These are phyloP conservation scores for Poa annua DNA, from an alignment of 176 grass and related monocot genomes.

Conservation along the genomic window DNA sequence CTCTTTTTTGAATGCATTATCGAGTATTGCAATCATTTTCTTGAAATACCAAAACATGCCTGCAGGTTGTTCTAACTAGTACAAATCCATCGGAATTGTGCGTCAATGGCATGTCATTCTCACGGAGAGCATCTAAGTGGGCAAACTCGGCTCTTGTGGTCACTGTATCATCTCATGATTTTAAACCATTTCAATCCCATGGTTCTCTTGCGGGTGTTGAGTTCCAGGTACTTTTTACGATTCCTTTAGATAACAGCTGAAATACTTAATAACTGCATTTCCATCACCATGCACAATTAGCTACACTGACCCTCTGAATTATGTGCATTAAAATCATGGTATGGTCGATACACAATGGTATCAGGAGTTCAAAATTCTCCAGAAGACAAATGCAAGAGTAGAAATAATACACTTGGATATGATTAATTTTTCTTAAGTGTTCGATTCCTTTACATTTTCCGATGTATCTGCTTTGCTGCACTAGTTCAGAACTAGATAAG, in stretches of 20 bases:
- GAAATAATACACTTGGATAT: not conserved
- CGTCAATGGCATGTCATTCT: constrained; percentile 99
- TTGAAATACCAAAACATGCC: constrained; percentile 34
- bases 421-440: constrained; percentile 10
- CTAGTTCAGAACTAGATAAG: not conserved
- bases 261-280: constrained; percentile 35
- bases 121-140: constrained; percentile 86
- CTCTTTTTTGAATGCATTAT: not conserved
- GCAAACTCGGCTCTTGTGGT: constrained; percentile 95
- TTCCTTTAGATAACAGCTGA: constrained; percentile 12
- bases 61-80: constrained; percentile 95
- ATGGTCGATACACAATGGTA: not conserved
- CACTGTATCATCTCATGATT: constrained; percentile 86
- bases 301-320: constrained; percentile 19
- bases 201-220: constrained; percentile 92
- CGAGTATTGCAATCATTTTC: constrained; percentile 19
- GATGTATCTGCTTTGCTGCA: not conserved
- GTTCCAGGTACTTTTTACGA: constrained; percentile 75
- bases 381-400: not conserved
- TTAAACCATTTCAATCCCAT: constrained; percentile 60
- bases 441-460: not conserved
- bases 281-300: constrained; percentile 9
- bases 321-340: constrained; percentile 10
- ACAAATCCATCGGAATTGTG: constrained; percentile 90
- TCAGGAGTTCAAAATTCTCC: constrained; percentile 6